Base-by-base conservation (phyloP, 768 basidiomycete species). In the Termitomyces sp. region DNA sequence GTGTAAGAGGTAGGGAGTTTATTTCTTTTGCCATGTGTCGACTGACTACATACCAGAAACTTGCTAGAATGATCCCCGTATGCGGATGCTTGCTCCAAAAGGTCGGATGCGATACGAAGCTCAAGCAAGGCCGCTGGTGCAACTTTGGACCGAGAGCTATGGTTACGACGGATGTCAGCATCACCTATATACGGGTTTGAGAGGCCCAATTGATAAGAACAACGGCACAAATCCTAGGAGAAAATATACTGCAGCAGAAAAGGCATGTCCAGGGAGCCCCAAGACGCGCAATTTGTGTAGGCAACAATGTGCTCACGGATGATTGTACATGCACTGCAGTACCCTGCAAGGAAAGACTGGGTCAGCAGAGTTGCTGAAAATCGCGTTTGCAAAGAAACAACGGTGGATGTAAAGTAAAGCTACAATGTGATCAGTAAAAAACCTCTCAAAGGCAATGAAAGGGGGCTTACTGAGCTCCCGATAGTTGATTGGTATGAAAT, bases 121-220 rank as follows among this genome's bases (percentile, higher is more conserved):
- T 91, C 87, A 13, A 82, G 65, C 58, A 92, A 67, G 1, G 91
- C 90, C 13, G 86, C 87, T 16, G 82, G 76, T 0, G 88, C 88
- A 20, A 87, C 84, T 66, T 87, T 89, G 1, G 83, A 87, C 38
- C 76, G 76, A 14, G 83, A 77, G 33, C 82, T 81, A 54, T 85
- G 85, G 86, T 90, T 1, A 88, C 87, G n/a, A 91, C 82, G 9
- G 89, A 87, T 13, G 86, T 81, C 42, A 91, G 67, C 82, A 92
- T 86, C 28, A 90, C 83, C 89, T 90, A 35, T 6, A 47, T 8
- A 13, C 43, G 6, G 26, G 3, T 28, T 30, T 30, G 12, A 14
- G 13, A 33, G 12, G 18, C 24, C 24, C 32, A 32, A 45, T 44
- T 33, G 20, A 12, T 38, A 36, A 35, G 35, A 2, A 16, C 22